Conservation (phyloP, 2,329 filamentous ascomycete species). For the Aureobasidium sp. region DNA sequence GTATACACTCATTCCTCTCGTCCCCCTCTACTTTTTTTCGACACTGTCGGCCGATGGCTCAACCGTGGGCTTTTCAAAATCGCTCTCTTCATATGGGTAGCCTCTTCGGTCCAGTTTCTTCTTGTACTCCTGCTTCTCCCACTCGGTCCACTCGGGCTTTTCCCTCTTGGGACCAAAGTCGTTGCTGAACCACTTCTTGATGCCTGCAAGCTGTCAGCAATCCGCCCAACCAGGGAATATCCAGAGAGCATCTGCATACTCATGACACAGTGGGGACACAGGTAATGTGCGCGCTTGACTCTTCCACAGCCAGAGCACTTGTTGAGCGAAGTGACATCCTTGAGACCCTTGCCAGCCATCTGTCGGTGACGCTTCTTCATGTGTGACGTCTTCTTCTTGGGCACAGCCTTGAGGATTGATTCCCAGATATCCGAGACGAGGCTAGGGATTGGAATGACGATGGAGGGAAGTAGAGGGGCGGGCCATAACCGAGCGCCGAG, state of each 20-base stretch:
- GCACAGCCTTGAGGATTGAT: constrained; percentile 81
- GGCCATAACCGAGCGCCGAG: constrained; percentile 37
- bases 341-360: constrained; percentile 89
- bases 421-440: constrained; percentile 86
- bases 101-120: background rate
- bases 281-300: constrained; percentile 76
- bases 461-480: constrained; percentile 48
- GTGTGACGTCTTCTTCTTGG: constrained; percentile 98
- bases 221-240: too few relatives aligned
- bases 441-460: constrained; percentile 59
- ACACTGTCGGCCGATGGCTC: background rate
- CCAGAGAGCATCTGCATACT: constrained; percentile 49
- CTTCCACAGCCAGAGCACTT: constrained; percentile 85
- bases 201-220: constrained; percentile 21
- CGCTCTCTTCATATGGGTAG: background rate
- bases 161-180: constrained; percentile 27
- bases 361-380: constrained; percentile 90
- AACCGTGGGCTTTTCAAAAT: background rate
- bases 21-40: background rate
- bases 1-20: background rate
- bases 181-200: constrained; percentile 30
- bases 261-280: constrained; percentile 81
- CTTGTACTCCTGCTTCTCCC: constrained; percentile 1
- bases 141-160: constrained; percentile 4
- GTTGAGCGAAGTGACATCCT: constrained; percentile 82